Evolutionary conservation across 192 early-diverging fungal species (phyloP), one percentile per base, ranked within the genome.

Genomic region (Backusella liffmaniae): DNA sequence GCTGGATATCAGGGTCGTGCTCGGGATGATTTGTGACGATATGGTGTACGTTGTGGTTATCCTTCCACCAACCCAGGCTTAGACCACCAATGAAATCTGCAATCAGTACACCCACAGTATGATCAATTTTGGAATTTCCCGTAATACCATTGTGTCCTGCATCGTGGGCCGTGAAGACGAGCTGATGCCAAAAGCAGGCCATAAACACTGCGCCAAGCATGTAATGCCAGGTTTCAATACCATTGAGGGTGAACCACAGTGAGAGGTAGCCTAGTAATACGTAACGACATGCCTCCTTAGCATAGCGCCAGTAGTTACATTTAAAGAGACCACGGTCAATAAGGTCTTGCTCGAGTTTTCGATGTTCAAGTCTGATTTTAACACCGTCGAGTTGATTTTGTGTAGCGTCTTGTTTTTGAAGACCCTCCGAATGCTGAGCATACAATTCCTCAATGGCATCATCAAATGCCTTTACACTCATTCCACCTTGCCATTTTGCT

Each of bases 1-100:
- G 97, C 85, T 99, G 97, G 79, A 99, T 97, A 81, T 99, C 96
- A 0, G 97, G 97, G 84, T 99, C 97, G 86, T 99, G 91, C 80
- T 94, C 92, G 10, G 92, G 90, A 80, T 96, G 86, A 86, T 99
- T 99, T 72, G 97, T 97, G 65, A 96, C 88, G 59, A 97, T 94
- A 85, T 99, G 97, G 84, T 99, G 97, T 44, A 97, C 94, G 83
- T 99, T 94, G 85, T 99, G 97, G 82, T 88, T 95, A 73, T 93
- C 91, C 80, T 99, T 99, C 97, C 97, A 99, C 96, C 97, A 99
- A 23, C 94, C 97, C 32, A 97, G 84, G 70, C 90, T 92, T 32
- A 99, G 89, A 21, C 97, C 97, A 73, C 96, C 96, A 59, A 93
- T 77, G 73, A 94, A 89, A 76, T 95, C 86, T 0, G 89, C 95